phyloP scores from a whole-genome alignment of 1,284 basidiomycete genomes.

The Fomitopsis schrenkii region DNA sequence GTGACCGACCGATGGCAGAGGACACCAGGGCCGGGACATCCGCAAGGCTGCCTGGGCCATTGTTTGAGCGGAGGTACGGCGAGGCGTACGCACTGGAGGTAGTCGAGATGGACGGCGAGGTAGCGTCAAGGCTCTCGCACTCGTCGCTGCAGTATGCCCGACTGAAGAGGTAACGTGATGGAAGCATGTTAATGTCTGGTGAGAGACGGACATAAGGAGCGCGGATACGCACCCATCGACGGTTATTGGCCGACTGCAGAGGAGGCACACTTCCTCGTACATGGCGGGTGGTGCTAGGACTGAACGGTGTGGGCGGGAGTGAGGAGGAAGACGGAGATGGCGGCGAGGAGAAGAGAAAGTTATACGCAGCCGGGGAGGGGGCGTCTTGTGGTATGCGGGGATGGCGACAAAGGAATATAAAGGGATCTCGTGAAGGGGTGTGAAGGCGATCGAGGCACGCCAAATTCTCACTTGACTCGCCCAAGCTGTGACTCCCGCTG shows the following conservation, averaged over 20 bases:
- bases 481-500: neutral
- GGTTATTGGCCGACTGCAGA: constrained; percentile 57
- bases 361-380: constrained; percentile 13
- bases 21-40: constrained; percentile 59
- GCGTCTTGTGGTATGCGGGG: constrained; percentile 10
- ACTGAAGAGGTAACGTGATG: constrained; percentile 33
- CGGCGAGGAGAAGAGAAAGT: constrained; percentile 9
- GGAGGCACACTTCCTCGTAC: constrained; percentile 74
- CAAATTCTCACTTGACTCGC: constrained; percentile 7
- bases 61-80: constrained; percentile 49
- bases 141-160: constrained; percentile 71
- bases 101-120: constrained; percentile 63
- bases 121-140: constrained; percentile 60
- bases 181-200: constrained; percentile 16
- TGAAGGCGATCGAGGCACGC: constrained; percentile 7
- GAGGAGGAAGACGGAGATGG: constrained; percentile 5
- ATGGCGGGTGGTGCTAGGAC: constrained; percentile 32
- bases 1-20: constrained; percentile 43
- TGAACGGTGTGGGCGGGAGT: neutral
- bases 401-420: constrained; percentile 8
- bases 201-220: constrained; percentile 8
- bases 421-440: constrained; percentile 10
- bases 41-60: constrained; percentile 25
- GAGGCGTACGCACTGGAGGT: constrained; percentile 67
- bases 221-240: constrained; percentile 51